phyloP scores from a whole-genome alignment of 371 early-diverging fungal species.

The Dichotomocladium elegans region DNA sequence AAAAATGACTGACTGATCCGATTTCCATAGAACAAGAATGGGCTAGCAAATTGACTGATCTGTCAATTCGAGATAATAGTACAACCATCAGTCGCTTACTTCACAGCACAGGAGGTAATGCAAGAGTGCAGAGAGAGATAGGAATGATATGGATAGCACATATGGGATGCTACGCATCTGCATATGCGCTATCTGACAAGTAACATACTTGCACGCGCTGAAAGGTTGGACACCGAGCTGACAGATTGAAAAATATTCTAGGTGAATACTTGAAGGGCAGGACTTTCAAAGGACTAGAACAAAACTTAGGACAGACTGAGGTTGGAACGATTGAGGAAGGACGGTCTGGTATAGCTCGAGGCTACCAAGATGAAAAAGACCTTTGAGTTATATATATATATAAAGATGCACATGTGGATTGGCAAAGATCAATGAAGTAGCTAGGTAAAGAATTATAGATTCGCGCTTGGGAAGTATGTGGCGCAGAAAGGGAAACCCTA shows the following conservation, averaged over 20 bases:
- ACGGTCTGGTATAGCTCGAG: conserved; percentile 82
- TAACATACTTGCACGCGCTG: too few relatives aligned
- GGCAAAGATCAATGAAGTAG: not conserved
- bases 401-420: too few relatives aligned
- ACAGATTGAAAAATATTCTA: conserved; percentile 6
- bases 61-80: conserved; percentile 56
- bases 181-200: too few relatives aligned
- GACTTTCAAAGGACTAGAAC: conserved; percentile 78
- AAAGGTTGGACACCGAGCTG: too few relatives aligned
- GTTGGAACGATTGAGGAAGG: conserved; percentile 74
- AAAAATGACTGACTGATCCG: conserved; percentile 7
- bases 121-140: too few relatives aligned
- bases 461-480: not conserved
- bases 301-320: conserved; percentile 61
- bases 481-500: not conserved
- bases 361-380: conserved; percentile 56
- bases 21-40: conserved; percentile 7
- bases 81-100: conserved; percentile 61
- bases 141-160: not conserved
- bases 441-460: not conserved
- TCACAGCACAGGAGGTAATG: conserved; percentile 78
- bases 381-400: conserved; percentile 6
- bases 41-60: conserved; percentile 43
- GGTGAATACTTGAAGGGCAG: conserved; percentile 68
- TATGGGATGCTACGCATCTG: too few relatives aligned